These are phyloP conservation scores for Saccharomycopsis crataegensis DNA, from an alignment of 1,139 yeast species.

Conservation along the genomic window DNA sequence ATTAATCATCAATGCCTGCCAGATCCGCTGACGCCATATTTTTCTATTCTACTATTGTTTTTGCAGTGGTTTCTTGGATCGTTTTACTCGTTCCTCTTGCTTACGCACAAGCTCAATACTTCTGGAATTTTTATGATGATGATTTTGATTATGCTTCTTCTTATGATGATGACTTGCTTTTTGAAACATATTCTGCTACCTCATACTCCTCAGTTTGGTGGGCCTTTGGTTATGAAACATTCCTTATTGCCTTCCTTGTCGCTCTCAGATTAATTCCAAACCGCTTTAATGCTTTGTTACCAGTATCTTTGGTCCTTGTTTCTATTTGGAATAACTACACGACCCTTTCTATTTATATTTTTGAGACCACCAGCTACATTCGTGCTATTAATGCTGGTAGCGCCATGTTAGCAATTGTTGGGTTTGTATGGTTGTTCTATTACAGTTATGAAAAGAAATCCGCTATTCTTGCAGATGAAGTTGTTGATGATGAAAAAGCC, in stretches of 20 bases:
- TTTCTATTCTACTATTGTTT: background rate
- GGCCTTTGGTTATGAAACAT: conserved; percentile 10
- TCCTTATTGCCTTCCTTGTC: background rate
- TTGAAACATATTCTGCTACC: background rate
- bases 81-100: background rate
- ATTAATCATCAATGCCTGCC: too few species aligned
- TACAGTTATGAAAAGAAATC: background rate
- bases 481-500: conserved; percentile 1
- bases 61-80: conserved; percentile 1
- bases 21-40: too few species aligned
- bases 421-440: conserved; percentile 10
- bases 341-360: conserved; percentile 1
- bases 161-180: background rate
- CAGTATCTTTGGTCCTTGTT: background rate
- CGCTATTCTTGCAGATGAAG: background rate
- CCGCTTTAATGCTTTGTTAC: background rate
- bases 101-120: background rate
- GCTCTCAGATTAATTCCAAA: background rate
- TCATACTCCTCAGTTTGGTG: conserved; percentile 8
- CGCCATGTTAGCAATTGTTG: background rate
- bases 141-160: background rate
- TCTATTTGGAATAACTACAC: background rate
- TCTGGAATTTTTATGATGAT: background rate
- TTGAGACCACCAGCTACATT: background rate
- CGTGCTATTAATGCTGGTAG: conserved; percentile 7